Evolutionary conservation across 257 asterid genomes (phyloP).

Genomic region (Solanum medicagineum): DNA sequence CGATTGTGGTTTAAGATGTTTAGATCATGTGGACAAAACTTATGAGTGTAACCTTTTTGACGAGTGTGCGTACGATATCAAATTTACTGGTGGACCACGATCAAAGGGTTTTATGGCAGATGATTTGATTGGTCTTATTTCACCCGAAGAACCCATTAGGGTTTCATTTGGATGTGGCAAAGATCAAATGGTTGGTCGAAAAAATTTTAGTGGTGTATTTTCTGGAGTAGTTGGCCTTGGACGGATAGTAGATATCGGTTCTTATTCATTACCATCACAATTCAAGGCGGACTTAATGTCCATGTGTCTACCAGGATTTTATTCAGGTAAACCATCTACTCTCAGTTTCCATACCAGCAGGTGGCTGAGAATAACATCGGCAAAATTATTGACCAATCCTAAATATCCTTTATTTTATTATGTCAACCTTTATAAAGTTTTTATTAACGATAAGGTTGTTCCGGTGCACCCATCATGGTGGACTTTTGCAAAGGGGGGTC

Average conservation of each 20-base stretch:
- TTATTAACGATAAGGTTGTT: neutral
- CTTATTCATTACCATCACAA: neutral
- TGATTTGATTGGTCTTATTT: neutral
- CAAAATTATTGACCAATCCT: neutral
- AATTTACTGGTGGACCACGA: neutral
- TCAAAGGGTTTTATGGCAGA: neutral
- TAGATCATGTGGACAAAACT: neutral
- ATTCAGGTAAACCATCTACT: neutral
- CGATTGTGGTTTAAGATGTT: neutral
- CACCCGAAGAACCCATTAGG: neutral
- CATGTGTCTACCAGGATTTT: neutral
- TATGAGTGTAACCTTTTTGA: neutral
- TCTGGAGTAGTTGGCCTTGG: neutral
- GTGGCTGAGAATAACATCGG: neutral
- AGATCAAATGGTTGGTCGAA: neutral
- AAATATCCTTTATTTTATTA: neutral
- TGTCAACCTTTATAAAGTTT: neutral
- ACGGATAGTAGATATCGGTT: neutral
- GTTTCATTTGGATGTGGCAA: neutral
- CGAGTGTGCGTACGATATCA: neutral
- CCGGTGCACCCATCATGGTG: neutral
- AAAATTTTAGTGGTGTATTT: neutral
- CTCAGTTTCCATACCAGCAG: neutral
- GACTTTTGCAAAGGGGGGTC: neutral
- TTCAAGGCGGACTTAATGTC: neutral